These are phyloP conservation scores for Shiraia bambusicola DNA, from an alignment of 2,329 filamentous ascomycete genomes.

Conservation along the genomic window DNA sequence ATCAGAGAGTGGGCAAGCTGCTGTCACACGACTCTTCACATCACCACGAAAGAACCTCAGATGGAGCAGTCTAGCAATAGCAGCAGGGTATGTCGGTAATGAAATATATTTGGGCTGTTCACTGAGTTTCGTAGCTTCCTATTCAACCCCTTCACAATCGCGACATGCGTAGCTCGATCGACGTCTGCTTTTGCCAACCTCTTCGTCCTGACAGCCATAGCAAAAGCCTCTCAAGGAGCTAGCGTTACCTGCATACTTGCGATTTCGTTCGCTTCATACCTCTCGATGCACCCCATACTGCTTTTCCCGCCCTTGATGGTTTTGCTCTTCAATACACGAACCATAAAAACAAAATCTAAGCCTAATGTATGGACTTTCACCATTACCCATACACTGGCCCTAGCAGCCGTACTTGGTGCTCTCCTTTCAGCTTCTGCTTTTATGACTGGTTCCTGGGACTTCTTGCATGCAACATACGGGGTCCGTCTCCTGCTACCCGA, in stretches of 20 bases:
- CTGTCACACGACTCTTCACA: slow-evolving; percentile 70
- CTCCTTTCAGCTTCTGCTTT: slow-evolving; percentile 72
- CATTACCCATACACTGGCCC: slow-evolving; percentile 54
- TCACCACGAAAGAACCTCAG: slow-evolving; percentile 73
- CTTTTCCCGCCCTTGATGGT: slow-evolving; percentile 80
- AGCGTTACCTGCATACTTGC: slow-evolving; percentile 76
- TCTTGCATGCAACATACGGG: slow-evolving; percentile 85
- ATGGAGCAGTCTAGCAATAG: slow-evolving; percentile 75
- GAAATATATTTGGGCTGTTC: neutral
- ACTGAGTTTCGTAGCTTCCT: slow-evolving; percentile 65
- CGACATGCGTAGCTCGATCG: slow-evolving; percentile 85
- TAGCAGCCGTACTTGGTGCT: slow-evolving; percentile 50
- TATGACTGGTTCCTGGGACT: slow-evolving; percentile 82
- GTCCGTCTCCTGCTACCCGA: slow-evolving; percentile 89
- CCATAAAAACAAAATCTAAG: slow-evolving; percentile 25
- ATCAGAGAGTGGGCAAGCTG: slow-evolving; percentile 72
- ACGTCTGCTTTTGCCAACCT: slow-evolving; percentile 87
- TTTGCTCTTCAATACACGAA: slow-evolving; percentile 62
- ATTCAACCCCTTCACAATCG: slow-evolving; percentile 91
- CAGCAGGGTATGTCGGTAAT: slow-evolving; percentile 63
- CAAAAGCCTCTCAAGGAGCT: slow-evolving; percentile 74
- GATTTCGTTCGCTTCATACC: slow-evolving; percentile 82
- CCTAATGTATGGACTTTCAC: slow-evolving; percentile 54
- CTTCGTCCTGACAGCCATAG: slow-evolving; percentile 80
- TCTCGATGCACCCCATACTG: slow-evolving; percentile 88